phyloP scores from a whole-genome alignment of 106 monocot species.

The Dendrobium chrysotoxum region DNA sequence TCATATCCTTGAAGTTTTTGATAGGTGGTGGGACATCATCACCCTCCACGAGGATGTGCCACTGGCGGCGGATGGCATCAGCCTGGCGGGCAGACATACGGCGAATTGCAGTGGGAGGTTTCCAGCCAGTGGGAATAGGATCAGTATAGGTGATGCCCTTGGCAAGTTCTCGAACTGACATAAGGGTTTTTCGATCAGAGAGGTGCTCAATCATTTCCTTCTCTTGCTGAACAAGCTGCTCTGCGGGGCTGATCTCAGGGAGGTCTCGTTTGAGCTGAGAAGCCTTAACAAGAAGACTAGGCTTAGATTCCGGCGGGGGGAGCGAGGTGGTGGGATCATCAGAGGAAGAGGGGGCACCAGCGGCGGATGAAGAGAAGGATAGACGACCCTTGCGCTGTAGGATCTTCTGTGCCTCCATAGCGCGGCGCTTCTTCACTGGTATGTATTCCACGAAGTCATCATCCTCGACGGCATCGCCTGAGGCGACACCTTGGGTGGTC shows the following conservation, averaged over 20 bases:
- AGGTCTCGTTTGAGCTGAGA: slow-evolving; percentile 75
- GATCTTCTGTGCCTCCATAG: slow-evolving; percentile 74
- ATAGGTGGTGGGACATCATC: slow-evolving; percentile 83
- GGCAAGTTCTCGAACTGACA: slow-evolving; percentile 95
- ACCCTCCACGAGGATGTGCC: slow-evolving; percentile 88
- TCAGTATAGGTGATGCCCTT: slow-evolving; percentile 93
- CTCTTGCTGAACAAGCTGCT: slow-evolving; percentile 77
- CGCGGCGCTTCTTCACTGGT: slow-evolving; percentile 79
- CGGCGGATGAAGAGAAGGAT: slow-evolving; percentile 17
- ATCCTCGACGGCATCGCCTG: slow-evolving; percentile 21
- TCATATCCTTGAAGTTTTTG: slow-evolving; percentile 72
- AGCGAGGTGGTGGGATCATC: slow-evolving; percentile 4
- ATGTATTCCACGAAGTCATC: slow-evolving; percentile 76
- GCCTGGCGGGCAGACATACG: slow-evolving; percentile 37
- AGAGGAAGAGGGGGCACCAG: slow-evolving; percentile 9
- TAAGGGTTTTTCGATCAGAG: slow-evolving; percentile 91
- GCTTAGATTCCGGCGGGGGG: slow-evolving; percentile 39
- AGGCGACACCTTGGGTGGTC: slow-evolving; percentile 5
- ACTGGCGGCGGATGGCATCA: slow-evolving; percentile 60
- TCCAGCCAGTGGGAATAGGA: slow-evolving; percentile 86
- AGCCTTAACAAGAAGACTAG: slow-evolving; percentile 80
- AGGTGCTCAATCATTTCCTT: slow-evolving; percentile 96
- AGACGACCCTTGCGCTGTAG: slow-evolving; percentile 43
- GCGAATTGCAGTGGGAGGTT: slow-evolving; percentile 74
- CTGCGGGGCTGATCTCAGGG: slow-evolving; percentile 78